Evolutionary conservation across 352 stramenopile species (phyloP), one percentile per base, ranked within the genome.

Genomic region (Phytopythium sindhum): DNA sequence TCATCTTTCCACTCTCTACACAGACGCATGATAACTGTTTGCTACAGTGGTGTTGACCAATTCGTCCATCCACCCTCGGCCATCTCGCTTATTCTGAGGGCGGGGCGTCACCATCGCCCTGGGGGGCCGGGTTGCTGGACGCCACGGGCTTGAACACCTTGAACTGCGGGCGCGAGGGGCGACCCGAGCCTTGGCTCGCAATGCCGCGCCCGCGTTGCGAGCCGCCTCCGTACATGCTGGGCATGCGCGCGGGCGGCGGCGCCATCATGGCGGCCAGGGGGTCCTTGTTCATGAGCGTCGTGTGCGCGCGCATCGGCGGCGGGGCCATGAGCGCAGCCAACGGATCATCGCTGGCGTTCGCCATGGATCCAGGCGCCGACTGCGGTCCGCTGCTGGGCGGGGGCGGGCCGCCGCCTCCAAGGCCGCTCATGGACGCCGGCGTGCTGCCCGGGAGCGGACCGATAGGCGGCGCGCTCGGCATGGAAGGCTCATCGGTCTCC

Each of bases 181-280:
- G 62, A 24, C 68, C 74, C 6, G 77, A 76, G 33, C 62, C 63
- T 8, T 19, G 24, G 12, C 33, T 23, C 11, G 31, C 35, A 14
- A 39, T 48, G 55, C 55, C 35, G 8, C 55, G 55, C 11, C 73
- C 65, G 51, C 69, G 63, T 33, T 44, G 64, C 2, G 63, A 44
- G 14, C 77, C 78, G 51, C 67, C 65, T 15, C 74, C 71, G 29
- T 84, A 80, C 53, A 78, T 56, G 23, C 75, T 67, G 23, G 73
- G 48, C 15, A 33, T 57, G 47, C 75, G 80, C 14, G 70, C 59
- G 44, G 79, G 72, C 21, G 80, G 81, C 12, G 88, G 88, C 33
- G 86, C 86, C 86, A 96, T 96, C 88, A 96, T 96, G 12, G 88
- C 83, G 28, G 84, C 75, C 28, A 96, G 54, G 19, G 88, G 81